Percentiles rank a stretch among this genome's conserved stretches.
These are phyloP conservation scores for Clonostachys byssicola DNA, from an alignment of 2,329 filamentous ascomycete genomes.

Conservation along the genomic window DNA sequence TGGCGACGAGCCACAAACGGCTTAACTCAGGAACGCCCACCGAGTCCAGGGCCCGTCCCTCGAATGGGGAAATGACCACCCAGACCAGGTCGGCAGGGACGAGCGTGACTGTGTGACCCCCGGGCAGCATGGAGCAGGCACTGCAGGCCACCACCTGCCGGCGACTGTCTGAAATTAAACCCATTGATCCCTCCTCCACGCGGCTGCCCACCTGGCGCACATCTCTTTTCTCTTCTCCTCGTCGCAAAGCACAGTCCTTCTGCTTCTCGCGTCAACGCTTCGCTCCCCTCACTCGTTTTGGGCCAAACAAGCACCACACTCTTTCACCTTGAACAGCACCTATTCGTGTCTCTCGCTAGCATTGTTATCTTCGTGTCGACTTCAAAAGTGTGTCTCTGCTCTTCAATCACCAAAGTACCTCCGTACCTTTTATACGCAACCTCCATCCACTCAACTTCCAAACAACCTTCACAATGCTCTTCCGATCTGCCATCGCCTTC, in stretches of 20 bases:
- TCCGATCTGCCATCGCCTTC: constrained; percentile 21
- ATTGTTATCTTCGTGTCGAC: neutral
- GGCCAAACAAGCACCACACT: neutral
- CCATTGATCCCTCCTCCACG: neutral
- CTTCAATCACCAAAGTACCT: neutral
- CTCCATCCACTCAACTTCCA: constrained; percentile 8
- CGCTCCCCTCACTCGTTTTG: neutral
- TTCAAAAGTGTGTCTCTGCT: neutral
- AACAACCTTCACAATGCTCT: constrained; percentile 23
- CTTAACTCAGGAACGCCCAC: neutral
- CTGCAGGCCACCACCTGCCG: neutral
- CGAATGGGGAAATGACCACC: neutral
- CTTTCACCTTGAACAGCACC: neutral
- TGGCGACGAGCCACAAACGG: neutral
- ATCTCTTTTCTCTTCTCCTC: constrained; percentile 12
- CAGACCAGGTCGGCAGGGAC: neutral
- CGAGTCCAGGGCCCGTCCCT: no score
- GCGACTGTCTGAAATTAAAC: constrained; percentile 7
- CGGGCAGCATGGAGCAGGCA: neutral
- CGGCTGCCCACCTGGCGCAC: neutral
- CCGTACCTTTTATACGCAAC: neutral
- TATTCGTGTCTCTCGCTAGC: neutral
- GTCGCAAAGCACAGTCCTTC: neutral
- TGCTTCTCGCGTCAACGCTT: neutral
- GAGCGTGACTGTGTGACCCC: neutral